Base-by-base conservation (phyloP, 805 yeast species). In the Tetrapisispora nanseiensis region DNA sequence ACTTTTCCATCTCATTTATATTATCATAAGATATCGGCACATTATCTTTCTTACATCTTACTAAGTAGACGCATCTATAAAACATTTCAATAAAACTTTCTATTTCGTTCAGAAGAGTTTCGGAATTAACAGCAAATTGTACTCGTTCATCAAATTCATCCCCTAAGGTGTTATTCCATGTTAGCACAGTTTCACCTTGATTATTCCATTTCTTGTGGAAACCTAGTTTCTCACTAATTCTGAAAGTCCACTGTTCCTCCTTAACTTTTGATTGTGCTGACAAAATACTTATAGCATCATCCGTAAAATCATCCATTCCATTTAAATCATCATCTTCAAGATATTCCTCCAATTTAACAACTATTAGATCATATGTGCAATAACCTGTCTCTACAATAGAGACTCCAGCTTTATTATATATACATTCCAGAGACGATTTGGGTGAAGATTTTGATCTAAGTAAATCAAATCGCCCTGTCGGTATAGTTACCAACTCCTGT, bases 81-180 rank as follows among this genome's bases (percentile, higher is more conserved):
- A 86, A 68, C 1, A 78, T 68, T 21, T 66, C 57, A 65, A 81
- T 73, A 58, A 90, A 90, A 33, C 70, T 68, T 26, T 80, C 76
- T 31, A 82, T 75, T 21, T 69, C 75, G 13, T 66, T 45, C 12
- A 54, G 49, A 8, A 76, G 67, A n/a, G 79, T 74, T 12, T 72
- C 71, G 37, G 71, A 72, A 46, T 78, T 85, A 39, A 86, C 75
- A 19, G 82, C 71, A 62, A 85, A 89, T 61, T 87, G 95, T 61
- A 82, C 86, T 48, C 70, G 65, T 55, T 89, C 97, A 20, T 86
- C 96, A 5, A 71, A 69, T 13, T 74, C 72, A 53, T 89, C 96
- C n/a, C 95, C 96, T 34, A 78, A 78, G 29, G 77, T 57, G 59
- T 92, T 95, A 12, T 66, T 70, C 97, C 97, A 90, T 0, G 81